phyloP scores from a whole-genome alignment of 2,329 filamentous ascomycete species.

The Diaporthe aspalathi region DNA sequence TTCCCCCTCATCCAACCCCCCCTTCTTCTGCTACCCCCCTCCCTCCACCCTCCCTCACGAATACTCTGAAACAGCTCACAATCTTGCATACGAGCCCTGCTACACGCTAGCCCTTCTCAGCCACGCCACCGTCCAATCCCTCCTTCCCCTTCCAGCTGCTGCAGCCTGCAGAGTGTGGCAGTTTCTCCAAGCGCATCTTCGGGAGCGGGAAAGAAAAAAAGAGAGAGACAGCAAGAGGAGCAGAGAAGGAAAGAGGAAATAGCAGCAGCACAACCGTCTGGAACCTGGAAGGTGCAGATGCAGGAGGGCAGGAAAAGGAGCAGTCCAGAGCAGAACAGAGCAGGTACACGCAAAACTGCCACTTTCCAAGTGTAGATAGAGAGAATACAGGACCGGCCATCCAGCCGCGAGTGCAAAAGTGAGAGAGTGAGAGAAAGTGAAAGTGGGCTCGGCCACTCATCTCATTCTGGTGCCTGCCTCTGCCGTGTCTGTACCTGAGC shows the following conservation, averaged over 20 bases:
- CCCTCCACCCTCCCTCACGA: slow-evolving; percentile 15
- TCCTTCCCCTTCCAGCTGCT: slow-evolving; percentile 21
- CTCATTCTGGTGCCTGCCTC: slow-evolving; percentile 28
- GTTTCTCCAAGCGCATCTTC: too few relatives aligned
- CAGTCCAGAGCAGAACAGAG: too few relatives aligned
- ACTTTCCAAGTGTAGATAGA: not conserved
- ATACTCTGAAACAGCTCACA: slow-evolving; percentile 32
- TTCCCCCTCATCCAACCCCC: not conserved
- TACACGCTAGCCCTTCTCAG: slow-evolving; percentile 35
- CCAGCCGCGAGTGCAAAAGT: not conserved
- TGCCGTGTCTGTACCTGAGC: too few relatives aligned
- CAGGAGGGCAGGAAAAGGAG: too few relatives aligned
- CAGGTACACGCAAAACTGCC: not conserved
- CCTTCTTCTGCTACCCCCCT: not conserved
- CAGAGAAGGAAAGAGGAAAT: not conserved
- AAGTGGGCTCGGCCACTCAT: slow-evolving; percentile 26
- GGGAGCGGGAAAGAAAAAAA: slow-evolving; percentile 10
- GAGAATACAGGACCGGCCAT: too few relatives aligned
- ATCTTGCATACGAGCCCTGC: slow-evolving; percentile 31
- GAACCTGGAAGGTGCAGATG: not conserved
- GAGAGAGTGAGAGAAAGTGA: slow-evolving; percentile 18
- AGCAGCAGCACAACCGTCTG: too few relatives aligned
- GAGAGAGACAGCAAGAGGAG: slow-evolving; percentile 11
- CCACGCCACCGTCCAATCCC: slow-evolving; percentile 31
- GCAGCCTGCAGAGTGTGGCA: slow-evolving; percentile 4